A percentile compares a stretch with the other conserved stretches of the same genome.
phyloP scores from a whole-genome alignment of 495 filamentous ascomycete species.

The Aspergillus hancockii region DNA sequence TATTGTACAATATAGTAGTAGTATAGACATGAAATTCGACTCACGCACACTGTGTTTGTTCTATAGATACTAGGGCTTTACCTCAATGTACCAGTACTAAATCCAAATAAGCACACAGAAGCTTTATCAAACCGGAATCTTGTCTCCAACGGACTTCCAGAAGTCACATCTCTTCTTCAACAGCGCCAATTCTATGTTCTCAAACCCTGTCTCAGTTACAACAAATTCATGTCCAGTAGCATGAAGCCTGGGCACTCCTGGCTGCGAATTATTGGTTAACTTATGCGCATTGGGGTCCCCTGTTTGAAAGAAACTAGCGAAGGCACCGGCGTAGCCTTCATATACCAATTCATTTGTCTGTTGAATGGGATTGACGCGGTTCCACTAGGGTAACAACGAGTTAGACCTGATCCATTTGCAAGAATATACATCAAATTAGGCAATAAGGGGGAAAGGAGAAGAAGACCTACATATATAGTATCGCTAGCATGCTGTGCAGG shows the following conservation, averaged over 20 bases:
- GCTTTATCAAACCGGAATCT: conserved; percentile 32
- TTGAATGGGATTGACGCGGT: conserved; percentile 56
- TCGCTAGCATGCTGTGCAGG: conserved; percentile 62
- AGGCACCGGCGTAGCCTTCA: conserved; percentile 57
- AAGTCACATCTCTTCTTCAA: conserved; percentile 54
- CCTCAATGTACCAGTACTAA: neutral
- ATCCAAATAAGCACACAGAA: neutral
- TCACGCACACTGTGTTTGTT: neutral
- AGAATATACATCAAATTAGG: conserved; percentile 4
- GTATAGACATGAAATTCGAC: conserved; percentile 12
- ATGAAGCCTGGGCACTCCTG: conserved; percentile 46
- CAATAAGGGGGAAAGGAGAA: conserved; percentile 10
- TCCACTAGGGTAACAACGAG: conserved; percentile 45
- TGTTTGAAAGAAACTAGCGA: conserved; percentile 60
- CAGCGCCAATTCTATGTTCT: conserved; percentile 31
- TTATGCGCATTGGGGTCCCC: conserved; percentile 61
- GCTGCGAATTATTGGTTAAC: conserved; percentile 46
- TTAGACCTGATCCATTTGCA: too few species aligned
- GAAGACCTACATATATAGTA: conserved; percentile 51
- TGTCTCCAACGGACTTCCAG: conserved; percentile 48
- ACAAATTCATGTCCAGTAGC: conserved; percentile 50
- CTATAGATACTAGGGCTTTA: neutral
- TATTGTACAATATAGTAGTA: conserved; percentile 20
- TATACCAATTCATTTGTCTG: conserved; percentile 54
- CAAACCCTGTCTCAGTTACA: conserved; percentile 45